These are phyloP conservation scores for Erodium maritimum DNA, from an alignment of 345 rosid species.

Conservation along the genomic window DNA sequence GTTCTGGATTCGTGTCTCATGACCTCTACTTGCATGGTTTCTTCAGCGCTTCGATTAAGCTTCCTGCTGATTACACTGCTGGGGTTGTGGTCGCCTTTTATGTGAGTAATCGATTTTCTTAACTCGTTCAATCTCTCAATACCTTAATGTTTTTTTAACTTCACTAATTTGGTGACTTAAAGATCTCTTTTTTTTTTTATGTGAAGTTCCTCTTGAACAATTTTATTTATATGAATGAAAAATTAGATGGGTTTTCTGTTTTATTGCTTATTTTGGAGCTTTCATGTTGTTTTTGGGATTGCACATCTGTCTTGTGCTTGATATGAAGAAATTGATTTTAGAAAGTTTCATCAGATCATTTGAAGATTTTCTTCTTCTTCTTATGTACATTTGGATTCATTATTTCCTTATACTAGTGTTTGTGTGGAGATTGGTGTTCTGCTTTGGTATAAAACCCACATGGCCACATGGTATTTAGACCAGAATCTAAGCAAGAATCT, in stretches of 20 bases:
- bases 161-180: no score
- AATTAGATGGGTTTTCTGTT: no score
- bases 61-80: constrained; percentile 95
- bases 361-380: no score
- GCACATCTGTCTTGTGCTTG: neutral
- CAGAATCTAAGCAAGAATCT: neutral
- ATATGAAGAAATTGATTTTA: neutral
- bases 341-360: neutral
- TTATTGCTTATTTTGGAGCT: neutral
- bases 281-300: neutral
- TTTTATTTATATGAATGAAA: no score
- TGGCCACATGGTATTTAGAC: neutral
- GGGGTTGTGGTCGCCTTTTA: constrained; percentile 98
- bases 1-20: constrained; percentile 94
- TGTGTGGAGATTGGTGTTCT: neutral
- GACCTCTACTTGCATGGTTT: constrained; percentile 88
- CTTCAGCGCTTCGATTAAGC: constrained; percentile 85
- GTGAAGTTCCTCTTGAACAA: no score
- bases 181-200: no score
- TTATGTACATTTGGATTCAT: no score
- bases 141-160: neutral
- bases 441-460: no score
- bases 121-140: constrained; percentile 1
- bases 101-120: constrained; percentile 32
- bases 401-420: no score